A percentile compares a stretch with the other conserved stretches of the same genome.
phyloP scores from a whole-genome alignment of 768 basidiomycete genomes.

The Amanita phalloides region DNA sequence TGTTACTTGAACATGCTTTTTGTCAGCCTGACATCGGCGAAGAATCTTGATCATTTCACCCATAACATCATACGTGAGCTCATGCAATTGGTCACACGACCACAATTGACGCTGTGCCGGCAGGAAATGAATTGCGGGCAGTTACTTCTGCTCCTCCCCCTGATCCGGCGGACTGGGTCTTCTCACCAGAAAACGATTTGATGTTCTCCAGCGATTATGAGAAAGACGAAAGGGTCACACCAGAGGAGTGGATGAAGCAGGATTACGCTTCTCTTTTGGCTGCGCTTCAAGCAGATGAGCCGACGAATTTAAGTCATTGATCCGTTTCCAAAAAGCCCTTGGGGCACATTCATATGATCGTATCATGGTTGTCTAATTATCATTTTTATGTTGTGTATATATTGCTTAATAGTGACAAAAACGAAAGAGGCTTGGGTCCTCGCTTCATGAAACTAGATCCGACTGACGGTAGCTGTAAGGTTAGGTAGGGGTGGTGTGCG shows the following conservation, averaged over 20 bases:
- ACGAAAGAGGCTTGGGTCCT: background rate
- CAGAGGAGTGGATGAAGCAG: conserved; percentile 45
- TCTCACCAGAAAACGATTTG: conserved; percentile 46
- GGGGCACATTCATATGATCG: background rate
- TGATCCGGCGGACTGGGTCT: conserved; percentile 51
- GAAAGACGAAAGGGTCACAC: conserved; percentile 31
- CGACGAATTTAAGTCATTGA: background rate
- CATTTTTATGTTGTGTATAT: background rate
- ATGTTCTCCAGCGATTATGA: conserved; percentile 29
- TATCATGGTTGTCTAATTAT: background rate
- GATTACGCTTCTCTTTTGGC: conserved; percentile 36
- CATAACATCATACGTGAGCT: conserved; percentile 52
- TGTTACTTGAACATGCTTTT: background rate
- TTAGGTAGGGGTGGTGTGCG: background rate
- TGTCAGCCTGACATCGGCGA: background rate
- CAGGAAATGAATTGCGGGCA: conserved; percentile 50
- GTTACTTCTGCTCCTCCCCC: conserved; percentile 51
- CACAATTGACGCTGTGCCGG: conserved; percentile 2
- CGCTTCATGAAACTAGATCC: background rate
- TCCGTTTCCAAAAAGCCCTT: background rate
- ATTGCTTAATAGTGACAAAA: too few relatives aligned
- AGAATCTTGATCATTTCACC: conserved; percentile 67
- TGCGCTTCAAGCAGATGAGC: conserved; percentile 19
- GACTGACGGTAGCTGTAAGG: background rate
- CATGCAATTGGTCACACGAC: background rate